These are phyloP conservation scores for Aeminium ludgeri DNA, from an alignment of 495 filamentous ascomycete genomes.

Conservation along the genomic window DNA sequence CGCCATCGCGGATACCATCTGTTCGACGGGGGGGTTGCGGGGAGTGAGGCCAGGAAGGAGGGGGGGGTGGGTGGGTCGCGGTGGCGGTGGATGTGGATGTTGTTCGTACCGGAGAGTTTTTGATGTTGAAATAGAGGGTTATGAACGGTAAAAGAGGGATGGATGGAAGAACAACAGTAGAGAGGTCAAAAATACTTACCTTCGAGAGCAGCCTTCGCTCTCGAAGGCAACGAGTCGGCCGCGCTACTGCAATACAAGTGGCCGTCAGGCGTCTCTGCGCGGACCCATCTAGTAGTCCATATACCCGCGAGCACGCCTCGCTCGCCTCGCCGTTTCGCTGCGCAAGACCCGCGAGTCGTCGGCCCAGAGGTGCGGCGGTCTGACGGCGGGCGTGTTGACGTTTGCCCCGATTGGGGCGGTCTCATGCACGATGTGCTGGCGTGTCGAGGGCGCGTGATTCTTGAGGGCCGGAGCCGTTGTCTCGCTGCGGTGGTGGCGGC, in stretches of 20 bases:
- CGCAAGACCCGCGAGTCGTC: too few relatives aligned
- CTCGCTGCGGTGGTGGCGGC: too few relatives aligned
- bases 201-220: background rate
- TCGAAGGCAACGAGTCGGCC: too few relatives aligned
- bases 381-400: background rate
- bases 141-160: background rate
- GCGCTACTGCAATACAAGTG: constrained; percentile 5
- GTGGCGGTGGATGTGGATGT: background rate
- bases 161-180: background rate
- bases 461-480: too few relatives aligned
- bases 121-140: background rate
- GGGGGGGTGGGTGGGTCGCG: background rate
- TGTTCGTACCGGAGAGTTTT: background rate
- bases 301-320: background rate
- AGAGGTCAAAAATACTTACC: background rate
- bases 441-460: too few relatives aligned
- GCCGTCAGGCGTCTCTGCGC: constrained; percentile 2
- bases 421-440: constrained; percentile 9
- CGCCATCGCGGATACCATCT: background rate
- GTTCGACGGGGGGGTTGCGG: background rate
- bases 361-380: background rate
- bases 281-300: constrained; percentile 4
- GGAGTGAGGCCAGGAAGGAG: background rate
- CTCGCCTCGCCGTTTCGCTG: too few relatives aligned
- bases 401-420: constrained; percentile 7